Percentiles rank a stretch among this genome's conserved stretches.
Evolutionary conservation across 2,329 filamentous ascomycete genomes (phyloP).

Genomic region (Arthroderma uncinatum): DNA sequence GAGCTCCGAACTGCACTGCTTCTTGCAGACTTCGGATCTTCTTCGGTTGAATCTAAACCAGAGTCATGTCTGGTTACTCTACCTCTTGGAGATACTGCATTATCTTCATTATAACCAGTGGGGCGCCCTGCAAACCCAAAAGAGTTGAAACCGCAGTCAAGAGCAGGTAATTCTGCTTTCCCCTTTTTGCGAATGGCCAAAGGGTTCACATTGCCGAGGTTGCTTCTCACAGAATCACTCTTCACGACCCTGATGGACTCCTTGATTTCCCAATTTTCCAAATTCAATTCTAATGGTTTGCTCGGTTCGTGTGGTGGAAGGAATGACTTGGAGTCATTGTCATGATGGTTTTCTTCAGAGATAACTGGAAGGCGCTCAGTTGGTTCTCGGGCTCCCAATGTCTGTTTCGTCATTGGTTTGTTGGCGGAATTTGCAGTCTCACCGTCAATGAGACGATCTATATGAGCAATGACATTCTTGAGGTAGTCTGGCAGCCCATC

Average conservation of each 20-base stretch:
- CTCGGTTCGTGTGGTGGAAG: not conserved
- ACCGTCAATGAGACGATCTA: slow-evolving; percentile 48
- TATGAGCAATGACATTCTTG: slow-evolving; percentile 49
- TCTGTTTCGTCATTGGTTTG: slow-evolving; percentile 17
- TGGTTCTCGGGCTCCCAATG: not conserved
- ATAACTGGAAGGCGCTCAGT: slow-evolving; percentile 12
- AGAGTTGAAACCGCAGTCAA: not conserved
- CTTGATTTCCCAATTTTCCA: slow-evolving; percentile 20
- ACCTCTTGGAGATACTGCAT: not conserved
- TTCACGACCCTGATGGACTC: slow-evolving; percentile 47
- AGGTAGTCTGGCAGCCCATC: slow-evolving; percentile 41
- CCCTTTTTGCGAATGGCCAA: slow-evolving; percentile 45
- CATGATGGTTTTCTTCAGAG: slow-evolving; percentile 10
- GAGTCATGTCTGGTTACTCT: slow-evolving; percentile 5
- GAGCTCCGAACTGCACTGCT: slow-evolving; percentile 16
- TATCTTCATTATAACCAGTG: not conserved
- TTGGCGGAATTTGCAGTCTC: slow-evolving; percentile 37
- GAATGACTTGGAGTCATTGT: not conserved
- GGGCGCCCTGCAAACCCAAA: not conserved
- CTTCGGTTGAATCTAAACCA: slow-evolving; percentile 35
- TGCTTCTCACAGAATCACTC: slow-evolving; percentile 33
- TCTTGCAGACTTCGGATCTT: slow-evolving; percentile 29
- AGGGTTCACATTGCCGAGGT: slow-evolving; percentile 40
- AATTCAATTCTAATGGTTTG: not conserved
- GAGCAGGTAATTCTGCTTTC: not conserved